A percentile compares a stretch with the other conserved stretches of the same genome.
Conservation (phyloP, 2,329 filamentous ascomycete genomes). For the Didymella pinodella region DNA sequence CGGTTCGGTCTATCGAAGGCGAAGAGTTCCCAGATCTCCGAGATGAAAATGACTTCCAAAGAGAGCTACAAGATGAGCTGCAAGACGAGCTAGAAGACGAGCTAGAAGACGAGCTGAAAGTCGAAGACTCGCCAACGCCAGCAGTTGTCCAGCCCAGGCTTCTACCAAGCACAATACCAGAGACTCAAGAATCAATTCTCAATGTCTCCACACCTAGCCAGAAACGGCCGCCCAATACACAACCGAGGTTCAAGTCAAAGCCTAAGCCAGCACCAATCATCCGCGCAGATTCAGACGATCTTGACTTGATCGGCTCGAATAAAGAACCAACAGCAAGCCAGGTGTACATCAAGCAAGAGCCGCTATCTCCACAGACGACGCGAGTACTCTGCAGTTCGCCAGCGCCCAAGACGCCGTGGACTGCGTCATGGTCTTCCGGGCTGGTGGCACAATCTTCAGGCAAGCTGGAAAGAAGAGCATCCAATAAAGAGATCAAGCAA, state of each 20-base stretch:
- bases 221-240: neutral
- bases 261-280: slow-evolving; percentile 1
- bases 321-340: slow-evolving; percentile 11
- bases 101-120: slow-evolving; percentile 24
- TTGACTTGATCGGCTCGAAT: slow-evolving; percentile 15
- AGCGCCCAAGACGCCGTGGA: slow-evolving; percentile 27
- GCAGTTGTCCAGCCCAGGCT: slow-evolving; percentile 1
- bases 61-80: slow-evolving; percentile 23
- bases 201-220: slow-evolving; percentile 2
- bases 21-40: slow-evolving; percentile 20
- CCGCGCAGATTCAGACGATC: slow-evolving; percentile 18
- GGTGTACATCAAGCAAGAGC: slow-evolving; percentile 37
- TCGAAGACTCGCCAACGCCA: slow-evolving; percentile 3
- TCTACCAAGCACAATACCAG: slow-evolving; percentile 17
- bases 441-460: slow-evolving; percentile 3
- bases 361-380: slow-evolving; percentile 24
- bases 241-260: neutral
- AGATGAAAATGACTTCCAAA: slow-evolving; percentile 29
- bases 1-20: slow-evolving; percentile 38
- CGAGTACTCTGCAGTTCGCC: slow-evolving; percentile 25
- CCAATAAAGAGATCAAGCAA: slow-evolving; percentile 34
- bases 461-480: slow-evolving; percentile 17
- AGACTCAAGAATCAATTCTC: slow-evolving; percentile 8
- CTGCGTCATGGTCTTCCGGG: neutral
- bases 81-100: slow-evolving; percentile 29